Conservation (phyloP, 768 basidiomycete species). For the Gymnopilus dilepis region DNA sequence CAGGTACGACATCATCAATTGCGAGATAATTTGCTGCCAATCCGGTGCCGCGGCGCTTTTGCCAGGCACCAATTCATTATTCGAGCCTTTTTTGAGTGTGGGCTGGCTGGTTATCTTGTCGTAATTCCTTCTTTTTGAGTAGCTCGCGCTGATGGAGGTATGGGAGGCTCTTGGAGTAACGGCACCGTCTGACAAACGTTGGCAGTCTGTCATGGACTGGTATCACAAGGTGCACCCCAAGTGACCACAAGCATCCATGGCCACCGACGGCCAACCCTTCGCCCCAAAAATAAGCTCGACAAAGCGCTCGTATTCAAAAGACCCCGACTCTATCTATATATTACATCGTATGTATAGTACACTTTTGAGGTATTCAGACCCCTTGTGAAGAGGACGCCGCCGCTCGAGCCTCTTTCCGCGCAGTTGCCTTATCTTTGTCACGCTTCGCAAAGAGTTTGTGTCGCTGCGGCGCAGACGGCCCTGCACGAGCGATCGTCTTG, state of each 20-base stretch:
- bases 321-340: background rate
- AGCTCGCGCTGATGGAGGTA: background rate
- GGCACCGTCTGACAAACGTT: constrained; percentile 1
- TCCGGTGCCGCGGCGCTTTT: background rate
- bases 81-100: background rate
- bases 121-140: background rate
- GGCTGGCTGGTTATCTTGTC: background rate
- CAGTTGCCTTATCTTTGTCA: constrained; percentile 72
- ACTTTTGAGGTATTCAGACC: background rate
- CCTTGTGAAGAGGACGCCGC: constrained; percentile 4
- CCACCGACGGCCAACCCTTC: background rate
- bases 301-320: background rate
- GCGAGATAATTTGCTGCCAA: too few species aligned
- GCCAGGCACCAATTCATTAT: background rate
- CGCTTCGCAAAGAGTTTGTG: constrained; percentile 86
- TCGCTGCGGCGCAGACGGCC: constrained; percentile 47
- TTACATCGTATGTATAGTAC: background rate
- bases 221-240: constrained; percentile 4
- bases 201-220: background rate
- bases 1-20: background rate
- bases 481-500: constrained; percentile 69
- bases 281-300: background rate
- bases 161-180: background rate
- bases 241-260: background rate
- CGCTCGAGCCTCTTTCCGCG: constrained; percentile 48